Base-by-base conservation (phyloP, 2,329 filamentous ascomycete species). In the Penicillium sp. region DNA sequence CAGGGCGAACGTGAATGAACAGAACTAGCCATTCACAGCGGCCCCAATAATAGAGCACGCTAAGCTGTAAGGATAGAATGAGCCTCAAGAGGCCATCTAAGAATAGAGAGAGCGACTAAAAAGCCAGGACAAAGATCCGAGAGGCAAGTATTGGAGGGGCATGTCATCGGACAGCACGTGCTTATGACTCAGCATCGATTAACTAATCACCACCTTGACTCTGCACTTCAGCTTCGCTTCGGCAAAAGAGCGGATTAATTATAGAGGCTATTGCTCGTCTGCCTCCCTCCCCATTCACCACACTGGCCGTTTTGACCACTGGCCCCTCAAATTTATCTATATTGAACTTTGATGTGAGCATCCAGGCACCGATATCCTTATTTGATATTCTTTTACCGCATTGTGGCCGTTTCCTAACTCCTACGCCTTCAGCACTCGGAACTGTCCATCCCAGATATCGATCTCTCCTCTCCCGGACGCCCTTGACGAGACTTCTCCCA, bases 151-250 rank as follows among this genome's bases (percentile, higher is more conserved):
- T 60, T 49, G 61, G 62, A 64, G 62, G 62, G 62, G 54, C 56
- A 61, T 63, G 59, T 61, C 66, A 64, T 64, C 61, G 65, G 42
- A 56, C 56, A 59, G 59, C 52, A 65, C 61, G 55, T 59, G 57
- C 54, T 26, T 43, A 51, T 63, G 60, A 62, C 56, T 66, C 59
- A 62, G 56, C 51, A n/a, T 16, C 37, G 56, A 24, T 58, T 52
- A 54, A 26, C 57, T 51, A 58, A 27, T 61, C 60, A 59, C 24
- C 54, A 51, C 21, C 43, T 44, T 44, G 44, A 26, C 48, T 44
- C 52, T 56, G 56, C 52, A 62, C 56, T 61, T 60, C 62, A 58
- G 55, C 60, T 62, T 62, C 56, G 52, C 52, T 66, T 61, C 60
- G 50, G 56, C 54, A 55, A 54, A 57, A 33, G 47, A 35, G 43